Evolutionary conservation across 148 eudicot genomes (phyloP).

Genomic region (Diospyros kaki): DNA sequence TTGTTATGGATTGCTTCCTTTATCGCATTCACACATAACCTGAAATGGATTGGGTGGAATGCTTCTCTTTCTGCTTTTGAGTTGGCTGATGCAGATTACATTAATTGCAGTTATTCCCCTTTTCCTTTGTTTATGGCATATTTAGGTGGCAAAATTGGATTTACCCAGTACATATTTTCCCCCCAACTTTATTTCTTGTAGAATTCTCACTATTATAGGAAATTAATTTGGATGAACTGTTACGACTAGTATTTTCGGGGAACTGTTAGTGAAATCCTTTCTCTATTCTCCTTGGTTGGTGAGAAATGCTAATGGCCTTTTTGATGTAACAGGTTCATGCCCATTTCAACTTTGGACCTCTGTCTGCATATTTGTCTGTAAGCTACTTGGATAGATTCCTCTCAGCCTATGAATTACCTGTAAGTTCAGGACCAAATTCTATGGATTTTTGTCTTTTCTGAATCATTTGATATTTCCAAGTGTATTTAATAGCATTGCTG

Average conservation of each 20-base stretch:
- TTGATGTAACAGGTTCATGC: conserved; percentile 55
- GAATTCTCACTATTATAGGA: neutral
- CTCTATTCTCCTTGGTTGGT: neutral
- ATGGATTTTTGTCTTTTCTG: neutral
- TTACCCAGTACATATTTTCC: conserved; percentile 20
- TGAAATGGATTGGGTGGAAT: conserved; percentile 27
- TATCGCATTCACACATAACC: conserved; percentile 17
- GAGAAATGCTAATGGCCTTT: conserved; percentile 4
- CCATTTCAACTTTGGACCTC: conserved; percentile 68
- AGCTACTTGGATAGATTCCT: conserved; percentile 82
- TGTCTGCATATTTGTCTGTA: conserved; percentile 56
- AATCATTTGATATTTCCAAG: neutral
- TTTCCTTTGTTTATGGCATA: neutral
- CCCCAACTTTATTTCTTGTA: neutral
- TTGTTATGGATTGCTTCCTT: conserved; percentile 2
- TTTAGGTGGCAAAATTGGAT: conserved; percentile 25
- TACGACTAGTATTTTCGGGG: neutral
- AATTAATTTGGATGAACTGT: conserved; percentile 7
- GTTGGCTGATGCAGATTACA: neutral
- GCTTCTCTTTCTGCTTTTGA: conserved; percentile 7
- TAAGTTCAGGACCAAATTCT: conserved; percentile 35
- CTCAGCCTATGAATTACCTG: conserved; percentile 54
- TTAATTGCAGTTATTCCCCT: neutral
- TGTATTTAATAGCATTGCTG: neutral
- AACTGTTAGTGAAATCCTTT: neutral